Base-by-base conservation (phyloP, 371 early-diverging fungal species). In the Mucor saturninus region DNA sequence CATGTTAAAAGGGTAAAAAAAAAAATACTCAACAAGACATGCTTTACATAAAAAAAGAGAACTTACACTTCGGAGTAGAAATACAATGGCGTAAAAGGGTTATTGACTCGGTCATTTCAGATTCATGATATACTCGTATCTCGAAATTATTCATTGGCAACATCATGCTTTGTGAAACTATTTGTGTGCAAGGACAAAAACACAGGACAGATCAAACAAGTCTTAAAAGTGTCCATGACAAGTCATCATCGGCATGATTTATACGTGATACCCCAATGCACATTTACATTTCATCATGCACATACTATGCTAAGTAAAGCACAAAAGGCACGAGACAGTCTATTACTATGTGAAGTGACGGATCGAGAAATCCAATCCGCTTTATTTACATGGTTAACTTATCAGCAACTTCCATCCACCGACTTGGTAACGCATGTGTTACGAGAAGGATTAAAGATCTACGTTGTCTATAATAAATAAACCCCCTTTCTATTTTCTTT, bases 381-480 rank as follows among this genome's bases (percentile, higher is more conserved):
- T 2, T 30, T 52, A 2, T 53, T 21, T 14, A 21, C 15, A 14
- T 52, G 56, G 56, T 28, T 48, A 28, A 21, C 21, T 42, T 37
- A 62, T 15, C 37, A 56, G 15, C 39, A 53, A 35, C 38, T 28
- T 29, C 46, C 49, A 2, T 52, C 53, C n/a, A 46, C 56, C 15
- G 42, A 40, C 28, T 30, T 26, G 29, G 56, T 54, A 5, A 51
- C 28, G 6, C 52, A 61, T 31, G 31, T 66, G 4, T 56, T 52
- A 14, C 55, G 67, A 9, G 45, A 56, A 28, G 49, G 56, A 26
- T 31, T 56, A 4, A 56, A 61, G 13, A 32, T 66, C 37, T 66
- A 66, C 40, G 38, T 56, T 56, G 67, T 61, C 26, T 58, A 54
- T 28, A 32, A 15, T 15, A 9, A 54, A 42, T 21, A 57, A 35